Percentiles rank a stretch among this genome's conserved stretches.
These are phyloP conservation scores for Dactylellina cionopaga DNA, from an alignment of 2,329 filamentous ascomycete species.

Conservation along the genomic window DNA sequence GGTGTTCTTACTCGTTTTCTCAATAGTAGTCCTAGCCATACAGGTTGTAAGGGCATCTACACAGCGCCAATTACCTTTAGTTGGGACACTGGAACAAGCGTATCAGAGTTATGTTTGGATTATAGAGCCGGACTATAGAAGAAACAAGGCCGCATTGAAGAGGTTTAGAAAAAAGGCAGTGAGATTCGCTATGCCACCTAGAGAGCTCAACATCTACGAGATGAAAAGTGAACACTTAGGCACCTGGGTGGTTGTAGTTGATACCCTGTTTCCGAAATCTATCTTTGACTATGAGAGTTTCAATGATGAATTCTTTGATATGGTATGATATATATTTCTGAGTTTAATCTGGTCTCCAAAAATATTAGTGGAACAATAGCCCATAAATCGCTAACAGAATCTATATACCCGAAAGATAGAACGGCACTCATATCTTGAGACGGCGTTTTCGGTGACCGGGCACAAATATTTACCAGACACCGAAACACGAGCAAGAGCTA, in stretches of 20 bases:
- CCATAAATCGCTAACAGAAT: neutral
- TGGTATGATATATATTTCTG: neutral
- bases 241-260: conserved; percentile 2
- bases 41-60: too few relatives aligned
- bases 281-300: neutral
- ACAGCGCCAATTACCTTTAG: neutral
- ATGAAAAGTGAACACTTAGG: neutral
- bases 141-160: neutral
- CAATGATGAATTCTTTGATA: neutral
- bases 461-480: too few relatives aligned
- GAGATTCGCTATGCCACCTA: neutral
- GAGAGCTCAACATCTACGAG: neutral
- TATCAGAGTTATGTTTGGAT: neutral
- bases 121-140: neutral
- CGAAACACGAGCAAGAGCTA: too few relatives aligned
- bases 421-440: too few relatives aligned
- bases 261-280: too few relatives aligned
- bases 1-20: too few relatives aligned
- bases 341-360: neutral
- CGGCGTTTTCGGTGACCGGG: too few relatives aligned
- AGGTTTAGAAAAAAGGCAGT: neutral
- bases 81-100: neutral
- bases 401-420: neutral
- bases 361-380: neutral
- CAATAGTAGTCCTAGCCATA: too few relatives aligned